Conservation (phyloP, 257 asterid genomes). For the Leptodermis oblonga region DNA sequence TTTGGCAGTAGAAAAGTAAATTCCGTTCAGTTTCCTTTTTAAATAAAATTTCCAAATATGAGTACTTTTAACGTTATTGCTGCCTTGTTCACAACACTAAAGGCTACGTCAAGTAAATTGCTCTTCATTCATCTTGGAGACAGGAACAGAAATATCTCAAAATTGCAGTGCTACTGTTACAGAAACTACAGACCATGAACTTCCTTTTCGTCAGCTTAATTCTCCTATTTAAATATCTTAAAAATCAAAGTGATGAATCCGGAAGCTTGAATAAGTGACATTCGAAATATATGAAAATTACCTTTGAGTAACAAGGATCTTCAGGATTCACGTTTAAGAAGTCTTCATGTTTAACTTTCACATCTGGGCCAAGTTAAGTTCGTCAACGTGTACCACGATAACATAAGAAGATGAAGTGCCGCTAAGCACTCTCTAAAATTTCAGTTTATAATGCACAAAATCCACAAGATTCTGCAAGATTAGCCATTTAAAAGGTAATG, state of each 20-base stretch:
- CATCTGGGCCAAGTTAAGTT: constrained; percentile 70
- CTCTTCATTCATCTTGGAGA: background rate
- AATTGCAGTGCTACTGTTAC: background rate
- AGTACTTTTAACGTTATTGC: background rate
- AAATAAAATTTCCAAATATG: background rate
- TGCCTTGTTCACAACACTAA: background rate
- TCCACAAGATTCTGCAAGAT: background rate
- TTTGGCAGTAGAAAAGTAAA: background rate
- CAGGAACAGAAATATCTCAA: background rate
- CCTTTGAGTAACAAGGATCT: constrained; percentile 68
- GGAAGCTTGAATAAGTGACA: background rate
- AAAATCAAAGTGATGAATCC: background rate
- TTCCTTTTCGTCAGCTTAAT: background rate
- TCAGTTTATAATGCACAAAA: background rate
- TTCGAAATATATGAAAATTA: constrained; percentile 11
- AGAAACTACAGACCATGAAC: background rate
- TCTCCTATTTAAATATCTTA: background rate
- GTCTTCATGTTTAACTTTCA: constrained; percentile 64
- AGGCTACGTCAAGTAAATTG: background rate
- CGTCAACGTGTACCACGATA: background rate
- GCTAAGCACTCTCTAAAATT: background rate
- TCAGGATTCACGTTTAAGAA: constrained; percentile 69
- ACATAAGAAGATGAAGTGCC: constrained; percentile 2
- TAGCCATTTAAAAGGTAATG: background rate
- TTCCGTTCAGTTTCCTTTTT: no score